These are phyloP conservation scores for Pisolithus thermaeus DNA, from an alignment of 1,284 basidiomycete genomes.

Conservation along the genomic window DNA sequence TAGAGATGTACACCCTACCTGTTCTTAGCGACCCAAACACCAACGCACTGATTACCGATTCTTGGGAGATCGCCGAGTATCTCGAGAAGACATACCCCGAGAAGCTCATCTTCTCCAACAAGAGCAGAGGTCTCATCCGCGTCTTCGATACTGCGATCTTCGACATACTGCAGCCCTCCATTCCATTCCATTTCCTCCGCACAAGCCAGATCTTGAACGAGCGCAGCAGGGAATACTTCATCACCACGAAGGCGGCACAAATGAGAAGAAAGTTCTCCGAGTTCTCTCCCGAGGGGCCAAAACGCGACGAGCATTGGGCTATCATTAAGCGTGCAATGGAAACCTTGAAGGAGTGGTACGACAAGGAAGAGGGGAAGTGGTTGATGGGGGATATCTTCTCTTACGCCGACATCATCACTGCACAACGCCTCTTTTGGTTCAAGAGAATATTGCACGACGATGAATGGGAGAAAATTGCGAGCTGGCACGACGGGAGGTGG, in stretches of 20 bases:
- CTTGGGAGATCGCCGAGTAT: slow-evolving; percentile 35
- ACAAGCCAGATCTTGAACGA: too few relatives aligned
- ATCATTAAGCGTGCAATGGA: slow-evolving; percentile 9
- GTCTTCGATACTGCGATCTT: slow-evolving; percentile 22
- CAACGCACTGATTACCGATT: slow-evolving; percentile 31
- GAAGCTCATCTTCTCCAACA: too few relatives aligned
- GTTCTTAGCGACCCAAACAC: slow-evolving; percentile 29
- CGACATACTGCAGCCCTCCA: not conserved
- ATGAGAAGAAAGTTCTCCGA: slow-evolving; percentile 8
- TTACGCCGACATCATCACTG: slow-evolving; percentile 25
- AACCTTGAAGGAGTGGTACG: slow-evolving; percentile 14
- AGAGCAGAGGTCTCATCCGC: slow-evolving; percentile 24
- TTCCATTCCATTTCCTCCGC: slow-evolving; percentile 2
- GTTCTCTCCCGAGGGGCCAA: slow-evolving; percentile 22
- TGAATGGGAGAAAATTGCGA: too few relatives aligned
- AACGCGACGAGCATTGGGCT: too few relatives aligned
- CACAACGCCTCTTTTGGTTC: slow-evolving; percentile 12
- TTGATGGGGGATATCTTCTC: slow-evolving; percentile 24
- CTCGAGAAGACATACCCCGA: slow-evolving; percentile 39
- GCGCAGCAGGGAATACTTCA: too few relatives aligned
- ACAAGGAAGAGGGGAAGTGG: slow-evolving; percentile 15
- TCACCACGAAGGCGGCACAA: not conserved
- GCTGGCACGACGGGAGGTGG: too few relatives aligned
- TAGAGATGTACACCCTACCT: slow-evolving; percentile 27
- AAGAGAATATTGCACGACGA: not conserved